Evolutionary conservation across 2,329 filamentous ascomycete genomes (phyloP).

Genomic region (Fusarium albosuccineum): DNA sequence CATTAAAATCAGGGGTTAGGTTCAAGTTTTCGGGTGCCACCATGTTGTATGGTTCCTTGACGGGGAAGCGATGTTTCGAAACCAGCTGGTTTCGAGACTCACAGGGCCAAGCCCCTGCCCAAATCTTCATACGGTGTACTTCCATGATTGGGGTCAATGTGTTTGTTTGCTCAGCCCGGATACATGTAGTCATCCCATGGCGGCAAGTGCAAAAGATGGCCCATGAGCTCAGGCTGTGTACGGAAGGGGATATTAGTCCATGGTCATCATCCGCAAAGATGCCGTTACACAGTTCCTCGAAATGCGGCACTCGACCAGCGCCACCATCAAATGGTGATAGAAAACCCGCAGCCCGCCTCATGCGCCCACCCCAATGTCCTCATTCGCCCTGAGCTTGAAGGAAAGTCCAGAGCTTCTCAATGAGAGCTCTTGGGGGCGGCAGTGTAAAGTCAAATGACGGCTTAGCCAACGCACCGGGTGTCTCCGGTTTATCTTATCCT

Average conservation of each 20-base stretch:
- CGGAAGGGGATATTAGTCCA: constrained; percentile 22
- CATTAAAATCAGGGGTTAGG: constrained; percentile 12
- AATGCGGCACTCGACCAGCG: constrained; percentile 14
- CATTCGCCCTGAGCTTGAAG: constrained; percentile 8
- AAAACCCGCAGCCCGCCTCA: constrained; percentile 18
- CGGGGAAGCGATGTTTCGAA: constrained; percentile 4
- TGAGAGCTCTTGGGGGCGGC: constrained; percentile 8
- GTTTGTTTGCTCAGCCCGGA: constrained; percentile 5
- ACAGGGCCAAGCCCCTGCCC: background rate
- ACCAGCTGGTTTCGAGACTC: constrained; percentile 6
- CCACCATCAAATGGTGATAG: constrained; percentile 12
- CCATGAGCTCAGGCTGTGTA: background rate
- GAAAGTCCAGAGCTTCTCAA: constrained; percentile 5
- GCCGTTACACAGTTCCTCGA: constrained; percentile 25
- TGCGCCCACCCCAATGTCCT: constrained; percentile 6
- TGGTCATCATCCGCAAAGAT: constrained; percentile 13
- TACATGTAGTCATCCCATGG: constrained; percentile 1
- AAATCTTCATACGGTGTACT: constrained; percentile 5
- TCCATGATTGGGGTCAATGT: background rate
- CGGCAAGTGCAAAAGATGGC: background rate
- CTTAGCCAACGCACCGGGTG: constrained; percentile 10
- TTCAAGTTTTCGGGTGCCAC: constrained; percentile 1
- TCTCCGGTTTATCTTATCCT: background rate
- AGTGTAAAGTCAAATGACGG: constrained; percentile 28
- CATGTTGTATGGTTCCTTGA: constrained; percentile 2